A percentile compares a stretch with the other conserved stretches of the same genome.
phyloP scores from a whole-genome alignment of 2,329 filamentous ascomycete species.

The Sarocladium kiliense region DNA sequence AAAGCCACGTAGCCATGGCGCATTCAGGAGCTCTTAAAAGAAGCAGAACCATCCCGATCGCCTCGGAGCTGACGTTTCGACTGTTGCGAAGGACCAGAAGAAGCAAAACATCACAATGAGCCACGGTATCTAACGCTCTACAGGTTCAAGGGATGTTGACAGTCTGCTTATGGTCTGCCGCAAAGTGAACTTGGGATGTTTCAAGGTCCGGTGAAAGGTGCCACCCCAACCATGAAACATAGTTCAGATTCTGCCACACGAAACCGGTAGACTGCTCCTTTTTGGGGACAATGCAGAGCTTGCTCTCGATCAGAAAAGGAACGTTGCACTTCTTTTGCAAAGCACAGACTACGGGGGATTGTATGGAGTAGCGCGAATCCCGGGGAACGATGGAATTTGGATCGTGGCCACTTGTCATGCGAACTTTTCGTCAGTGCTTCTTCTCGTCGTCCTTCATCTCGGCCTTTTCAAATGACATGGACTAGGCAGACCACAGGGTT shows the following conservation, averaged over 20 bases:
- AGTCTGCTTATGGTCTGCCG: neutral
- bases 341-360: neutral
- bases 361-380: neutral
- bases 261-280: neutral
- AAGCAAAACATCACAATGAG: neutral
- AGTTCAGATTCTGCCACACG: neutral
- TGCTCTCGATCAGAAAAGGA: neutral
- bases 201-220: conserved; percentile 4
- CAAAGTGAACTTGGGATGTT: conserved; percentile 2
- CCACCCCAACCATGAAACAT: conserved; percentile 4
- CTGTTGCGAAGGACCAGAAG: neutral
- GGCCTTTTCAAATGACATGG: neutral
- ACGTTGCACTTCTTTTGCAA: neutral
- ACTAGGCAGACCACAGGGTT: neutral
- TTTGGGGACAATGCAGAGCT: neutral
- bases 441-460: neutral
- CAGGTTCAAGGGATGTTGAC: neutral
- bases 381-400: neutral
- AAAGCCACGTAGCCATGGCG: too few species aligned
- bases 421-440: neutral
- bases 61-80: too few species aligned
- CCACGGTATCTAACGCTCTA: too few species aligned
- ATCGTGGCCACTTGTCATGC: neutral
- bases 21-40: too few species aligned
- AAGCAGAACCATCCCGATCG: too few species aligned